Percentiles rank a stretch among this genome's conserved stretches.
These are phyloP conservation scores for Hawksworthiomyces lignivorus DNA, from an alignment of 2,329 filamentous ascomycete genomes.

Conservation along the genomic window DNA sequence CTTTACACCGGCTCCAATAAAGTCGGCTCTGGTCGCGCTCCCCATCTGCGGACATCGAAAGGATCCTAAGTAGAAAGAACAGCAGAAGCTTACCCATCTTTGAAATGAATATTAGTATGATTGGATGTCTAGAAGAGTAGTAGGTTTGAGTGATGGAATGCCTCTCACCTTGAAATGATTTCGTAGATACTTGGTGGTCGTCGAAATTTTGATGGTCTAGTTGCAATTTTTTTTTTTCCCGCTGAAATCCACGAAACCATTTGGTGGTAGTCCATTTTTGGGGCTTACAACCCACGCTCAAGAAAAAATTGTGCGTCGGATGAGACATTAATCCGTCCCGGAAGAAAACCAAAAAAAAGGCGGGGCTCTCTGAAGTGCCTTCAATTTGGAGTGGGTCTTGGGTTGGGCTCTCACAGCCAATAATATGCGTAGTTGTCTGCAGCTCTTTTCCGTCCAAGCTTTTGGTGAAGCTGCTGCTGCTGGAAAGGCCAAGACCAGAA, in stretches of 20 bases:
- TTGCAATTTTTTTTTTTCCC: constrained; percentile 12
- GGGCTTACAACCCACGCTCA: constrained; percentile 7
- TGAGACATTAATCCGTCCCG: constrained; percentile 8
- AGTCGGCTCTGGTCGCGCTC: background rate
- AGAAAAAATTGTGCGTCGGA: constrained; percentile 16
- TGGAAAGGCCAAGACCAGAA: no score
- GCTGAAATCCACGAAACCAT: constrained; percentile 7
- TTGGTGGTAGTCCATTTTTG: constrained; percentile 8
- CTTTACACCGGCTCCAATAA: background rate
- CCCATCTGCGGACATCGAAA: background rate
- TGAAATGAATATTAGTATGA: constrained; percentile 5
- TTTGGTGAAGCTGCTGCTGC: no score
- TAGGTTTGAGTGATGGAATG: no score
- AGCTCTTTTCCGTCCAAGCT: no score
- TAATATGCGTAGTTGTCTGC: no score
- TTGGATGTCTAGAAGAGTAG: background rate
- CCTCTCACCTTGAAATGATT: constrained; percentile 16
- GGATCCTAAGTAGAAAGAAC: constrained; percentile 12
- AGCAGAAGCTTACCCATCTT: constrained; percentile 54
- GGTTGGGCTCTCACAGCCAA: no score
- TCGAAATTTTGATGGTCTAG: constrained; percentile 14
- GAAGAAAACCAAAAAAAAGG: no score
- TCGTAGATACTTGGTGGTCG: constrained; percentile 16
- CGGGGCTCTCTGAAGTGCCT: no score
- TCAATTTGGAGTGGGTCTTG: no score